Evolutionary conservation across 2,329 filamentous ascomycete species (phyloP).

Genomic region (Scedosporium dehoogii): DNA sequence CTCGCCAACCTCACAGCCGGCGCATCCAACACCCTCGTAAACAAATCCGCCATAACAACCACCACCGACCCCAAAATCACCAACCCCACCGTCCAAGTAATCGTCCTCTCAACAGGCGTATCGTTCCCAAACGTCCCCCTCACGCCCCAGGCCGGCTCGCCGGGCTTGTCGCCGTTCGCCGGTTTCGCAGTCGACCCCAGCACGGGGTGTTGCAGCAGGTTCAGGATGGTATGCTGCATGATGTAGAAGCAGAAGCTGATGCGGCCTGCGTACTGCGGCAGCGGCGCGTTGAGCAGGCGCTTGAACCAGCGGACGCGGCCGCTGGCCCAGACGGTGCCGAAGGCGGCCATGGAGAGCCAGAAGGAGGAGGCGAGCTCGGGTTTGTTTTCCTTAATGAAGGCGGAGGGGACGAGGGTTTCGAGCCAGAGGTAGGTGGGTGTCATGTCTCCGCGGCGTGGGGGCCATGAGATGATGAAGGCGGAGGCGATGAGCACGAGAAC

Average conservation of each 20-base stretch:
- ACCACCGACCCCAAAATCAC: conserved; percentile 9
- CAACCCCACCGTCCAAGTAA: conserved; percentile 9
- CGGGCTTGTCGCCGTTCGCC: conserved; percentile 1
- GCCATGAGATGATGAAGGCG: conserved; percentile 20
- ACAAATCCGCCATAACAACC: conserved; percentile 10
- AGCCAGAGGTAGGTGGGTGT: conserved; percentile 44
- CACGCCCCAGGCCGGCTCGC: conserved; percentile 6
- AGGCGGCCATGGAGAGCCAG: conserved; percentile 44
- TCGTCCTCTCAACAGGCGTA: conserved; percentile 8
- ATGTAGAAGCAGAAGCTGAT: conserved; percentile 53
- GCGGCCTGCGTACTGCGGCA: conserved; percentile 48
- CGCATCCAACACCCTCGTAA: conserved; percentile 9
- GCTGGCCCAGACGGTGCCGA: conserved; percentile 41
- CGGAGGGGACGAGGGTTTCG: conserved; percentile 34
- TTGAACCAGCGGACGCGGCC: conserved; percentile 36
- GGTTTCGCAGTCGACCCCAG: conserved; percentile 1
- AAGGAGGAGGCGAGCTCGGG: conserved; percentile 34
- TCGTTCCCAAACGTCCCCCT: conserved; percentile 7
- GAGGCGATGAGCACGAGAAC: conserved; percentile 3
- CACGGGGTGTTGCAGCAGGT: conserved; percentile 5
- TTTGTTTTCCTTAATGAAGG: conserved; percentile 27
- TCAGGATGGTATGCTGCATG: conserved; percentile 30
- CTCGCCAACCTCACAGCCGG: conserved; percentile 10
- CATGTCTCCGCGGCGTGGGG: conserved; percentile 28
- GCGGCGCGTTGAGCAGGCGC: conserved; percentile 35